Conservation (phyloP, 2,329 filamentous ascomycete genomes). For the Lojkania enalia region DNA sequence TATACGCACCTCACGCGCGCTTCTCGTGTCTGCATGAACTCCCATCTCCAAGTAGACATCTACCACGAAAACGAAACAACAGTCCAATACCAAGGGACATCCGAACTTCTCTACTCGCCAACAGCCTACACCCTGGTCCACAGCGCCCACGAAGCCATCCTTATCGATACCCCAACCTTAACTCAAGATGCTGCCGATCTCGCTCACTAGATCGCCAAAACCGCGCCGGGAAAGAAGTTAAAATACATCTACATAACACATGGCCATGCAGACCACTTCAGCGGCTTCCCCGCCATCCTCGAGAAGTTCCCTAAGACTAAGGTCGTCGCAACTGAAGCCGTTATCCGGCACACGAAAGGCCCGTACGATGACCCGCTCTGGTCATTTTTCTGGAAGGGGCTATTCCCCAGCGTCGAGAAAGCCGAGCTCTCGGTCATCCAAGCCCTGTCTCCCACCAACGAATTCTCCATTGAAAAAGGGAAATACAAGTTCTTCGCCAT, state of each 20-base stretch:
- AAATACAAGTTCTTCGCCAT: conserved; percentile 23
- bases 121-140: conserved; percentile 31
- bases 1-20: not conserved
- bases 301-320: conserved; percentile 34
- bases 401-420: conserved; percentile 23
- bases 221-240: conserved; percentile 31
- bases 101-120: not conserved
- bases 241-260: conserved; percentile 48
- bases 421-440: not conserved
- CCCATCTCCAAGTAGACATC: not conserved
- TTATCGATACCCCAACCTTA: conserved; percentile 45
- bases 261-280: conserved; percentile 50
- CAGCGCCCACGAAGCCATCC: conserved; percentile 36
- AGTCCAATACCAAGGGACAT: not conserved
- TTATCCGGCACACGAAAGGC: conserved; percentile 24
- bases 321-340: conserved; percentile 26
- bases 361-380: conserved; percentile 13
- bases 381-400: conserved; percentile 19
- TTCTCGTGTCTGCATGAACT: not conserved
- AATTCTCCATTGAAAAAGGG: conserved; percentile 29
- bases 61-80: not conserved
- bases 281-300: conserved; percentile 36
- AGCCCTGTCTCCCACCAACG: conserved; percentile 18
- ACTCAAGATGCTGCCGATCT: conserved; percentile 36
- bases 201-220: conserved; percentile 39